These are phyloP conservation scores for Umbellularia californica DNA, from an alignment of 164 flowering plant species.

Conservation along the genomic window DNA sequence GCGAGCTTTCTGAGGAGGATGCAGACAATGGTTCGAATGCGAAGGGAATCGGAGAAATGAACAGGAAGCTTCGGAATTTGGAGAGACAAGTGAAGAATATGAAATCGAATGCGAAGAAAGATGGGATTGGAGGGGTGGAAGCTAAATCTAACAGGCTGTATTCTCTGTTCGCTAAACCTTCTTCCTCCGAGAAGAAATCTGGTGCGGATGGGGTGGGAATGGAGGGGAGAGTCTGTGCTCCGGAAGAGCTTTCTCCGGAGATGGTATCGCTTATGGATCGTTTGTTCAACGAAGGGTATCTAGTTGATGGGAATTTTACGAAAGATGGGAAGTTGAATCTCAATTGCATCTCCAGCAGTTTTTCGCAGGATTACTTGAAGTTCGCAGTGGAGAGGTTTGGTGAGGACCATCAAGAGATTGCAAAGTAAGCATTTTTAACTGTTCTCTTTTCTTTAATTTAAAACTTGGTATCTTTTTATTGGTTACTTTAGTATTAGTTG, in stretches of 20 bases:
- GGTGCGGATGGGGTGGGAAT: not conserved
- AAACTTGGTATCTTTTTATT: no score
- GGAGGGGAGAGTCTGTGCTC: not conserved
- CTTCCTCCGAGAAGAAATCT: not conserved
- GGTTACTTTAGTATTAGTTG: not conserved
- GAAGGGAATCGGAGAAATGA: constrained; percentile 9
- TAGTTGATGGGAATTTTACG: constrained; percentile 17
- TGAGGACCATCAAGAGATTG: constrained; percentile 22
- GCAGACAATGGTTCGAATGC: not conserved
- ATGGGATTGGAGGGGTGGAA: not conserved
- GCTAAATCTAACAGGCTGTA: not conserved
- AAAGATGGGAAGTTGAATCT: constrained; percentile 15
- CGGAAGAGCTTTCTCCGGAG: constrained; percentile 16
- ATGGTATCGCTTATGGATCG: constrained; percentile 13
- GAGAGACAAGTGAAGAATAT: constrained; percentile 13
- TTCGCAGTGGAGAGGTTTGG: constrained; percentile 23
- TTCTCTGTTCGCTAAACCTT: constrained; percentile 5
- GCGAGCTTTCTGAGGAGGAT: not conserved
- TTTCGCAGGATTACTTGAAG: constrained; percentile 15
- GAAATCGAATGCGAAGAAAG: constrained; percentile 8
- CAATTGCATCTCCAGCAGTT: constrained; percentile 8
- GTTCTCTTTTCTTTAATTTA: not conserved
- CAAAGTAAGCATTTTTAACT: constrained; percentile 19
- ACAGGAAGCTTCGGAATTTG: constrained; percentile 13
- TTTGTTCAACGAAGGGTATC: constrained; percentile 19